Evolutionary conservation across 75 land plant species (phyloP), one percentile per base, ranked within the genome.

Genomic region (Cupressus sempervirens): DNA sequence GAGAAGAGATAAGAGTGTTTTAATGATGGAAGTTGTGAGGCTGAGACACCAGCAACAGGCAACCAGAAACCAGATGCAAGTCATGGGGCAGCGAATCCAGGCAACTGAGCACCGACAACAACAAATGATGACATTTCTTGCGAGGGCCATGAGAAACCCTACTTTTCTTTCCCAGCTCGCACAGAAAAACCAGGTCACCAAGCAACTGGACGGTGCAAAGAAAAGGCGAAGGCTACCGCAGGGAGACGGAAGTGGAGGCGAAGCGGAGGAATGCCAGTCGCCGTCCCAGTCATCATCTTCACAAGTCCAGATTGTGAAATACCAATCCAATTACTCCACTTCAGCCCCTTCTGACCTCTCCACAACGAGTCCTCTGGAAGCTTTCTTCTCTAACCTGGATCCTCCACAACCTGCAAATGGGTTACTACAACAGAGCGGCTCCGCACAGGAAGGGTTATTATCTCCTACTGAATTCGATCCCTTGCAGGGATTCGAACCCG

Each of bases 51-150:
- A 95, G 82, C 97, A 95, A 74, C 95, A 94, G 81, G 70, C 83
- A 62, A 93, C 94, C 2, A 84, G 89, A 76, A 88, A 88, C n/a
- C 86, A 93, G 9, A 80, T 95, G 35, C 89, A 91, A 84, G 86
- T 86, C 13, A 94, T 97, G 93, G 93, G 92, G 16, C 85, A 88
- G 77, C 86, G 94, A 74, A 87, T 97, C 7, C 95, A 92, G 38
- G 88, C 88, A 20, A 93, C 93, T 1, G 99, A 96, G 86, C 89
- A 85, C 84, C 91, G 93, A 73, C 99, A 97, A 86, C 94, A 92
- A 35, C 95, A 94, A 16, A 97, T 96, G 99, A 93, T 97, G 95
- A 76, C 89, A 0, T 97, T 97, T 91, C 88, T 97, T 15, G 99
- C 96, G 32, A 91, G 90, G 81, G 98, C 97, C 26, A 91, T 97